Evolutionary conservation across 805 yeast species (phyloP).

Genomic region (Lachancea kluyveri): DNA sequence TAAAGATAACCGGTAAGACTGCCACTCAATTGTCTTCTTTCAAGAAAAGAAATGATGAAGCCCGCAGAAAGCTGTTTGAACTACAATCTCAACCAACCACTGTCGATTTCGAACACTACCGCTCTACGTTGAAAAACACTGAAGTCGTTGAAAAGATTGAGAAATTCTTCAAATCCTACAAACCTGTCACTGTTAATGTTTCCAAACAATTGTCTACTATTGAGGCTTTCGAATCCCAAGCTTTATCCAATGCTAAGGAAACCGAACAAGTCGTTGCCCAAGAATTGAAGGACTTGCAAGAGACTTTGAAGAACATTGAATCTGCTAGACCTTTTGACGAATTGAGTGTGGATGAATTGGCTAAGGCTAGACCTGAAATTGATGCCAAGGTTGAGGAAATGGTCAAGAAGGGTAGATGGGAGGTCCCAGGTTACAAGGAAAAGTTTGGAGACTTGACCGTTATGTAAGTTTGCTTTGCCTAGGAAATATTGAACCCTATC

Average conservation of each 20-base stretch:
- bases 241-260: constrained; percentile 88
- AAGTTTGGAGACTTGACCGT: constrained; percentile 96
- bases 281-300: constrained; percentile 79
- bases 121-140: constrained; percentile 72
- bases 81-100: constrained; percentile 65
- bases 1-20: constrained; percentile 90
- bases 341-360: constrained; percentile 91
- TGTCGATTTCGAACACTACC: constrained; percentile 81
- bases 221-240: constrained; percentile 90
- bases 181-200: constrained; percentile 80
- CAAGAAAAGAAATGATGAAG: constrained; percentile 98
- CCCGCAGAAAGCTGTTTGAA: constrained; percentile 72
- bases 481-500: too few relatives aligned
- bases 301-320: constrained; percentile 89
- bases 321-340: constrained; percentile 96
- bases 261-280: constrained; percentile 85
- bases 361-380: constrained; percentile 94
- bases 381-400: constrained; percentile 92
- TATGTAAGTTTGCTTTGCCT: constrained; percentile 43
- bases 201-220: constrained; percentile 87
- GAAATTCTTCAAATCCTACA: constrained; percentile 64
- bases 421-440: constrained; percentile 96
- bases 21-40: constrained; percentile 83
- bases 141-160: constrained; percentile 76
- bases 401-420: constrained; percentile 96